phyloP scores from a whole-genome alignment of 108 stramenopile genomes.

The Skeletonema costatum region DNA sequence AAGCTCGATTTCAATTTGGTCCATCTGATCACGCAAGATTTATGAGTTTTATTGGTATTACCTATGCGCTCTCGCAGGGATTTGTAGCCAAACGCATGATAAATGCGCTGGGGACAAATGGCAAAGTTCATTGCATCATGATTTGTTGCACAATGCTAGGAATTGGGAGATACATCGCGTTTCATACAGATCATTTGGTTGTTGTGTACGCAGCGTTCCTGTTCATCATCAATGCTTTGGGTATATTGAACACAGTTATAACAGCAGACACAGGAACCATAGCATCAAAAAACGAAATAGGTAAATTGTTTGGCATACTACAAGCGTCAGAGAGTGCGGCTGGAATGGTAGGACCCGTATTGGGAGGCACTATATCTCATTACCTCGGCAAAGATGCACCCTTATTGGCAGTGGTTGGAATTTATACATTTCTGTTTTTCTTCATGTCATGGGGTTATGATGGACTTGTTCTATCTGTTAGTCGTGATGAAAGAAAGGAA shows the following conservation, averaged over 20 bases:
- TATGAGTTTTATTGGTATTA: slow-evolving; percentile 81
- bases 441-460: slow-evolving; percentile 61
- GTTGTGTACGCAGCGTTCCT: slow-evolving; percentile 65
- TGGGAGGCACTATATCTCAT: slow-evolving; percentile 62
- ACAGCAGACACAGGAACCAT: slow-evolving; percentile 75
- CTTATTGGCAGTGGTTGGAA: slow-evolving; percentile 55
- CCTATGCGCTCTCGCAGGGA: slow-evolving; percentile 85
- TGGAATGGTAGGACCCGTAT: slow-evolving; percentile 77
- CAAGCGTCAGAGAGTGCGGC: slow-evolving; percentile 73
- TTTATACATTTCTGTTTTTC: slow-evolving; percentile 58
- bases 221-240: slow-evolving; percentile 71
- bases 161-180: slow-evolving; percentile 67
- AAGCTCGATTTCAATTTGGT: slow-evolving; percentile 76
- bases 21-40: slow-evolving; percentile 76
- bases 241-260: slow-evolving; percentile 79
- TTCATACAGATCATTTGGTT: slow-evolving; percentile 49
- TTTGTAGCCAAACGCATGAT: slow-evolving; percentile 70
- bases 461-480: slow-evolving; percentile 13
- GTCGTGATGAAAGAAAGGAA: neutral
- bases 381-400: slow-evolving; percentile 55
- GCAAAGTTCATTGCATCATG: slow-evolving; percentile 59
- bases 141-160: slow-evolving; percentile 56
- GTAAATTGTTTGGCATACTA: slow-evolving; percentile 77
- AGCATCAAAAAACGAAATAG: slow-evolving; percentile 68
- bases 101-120: slow-evolving; percentile 39